A percentile compares a stretch with the other conserved stretches of the same genome.
Conservation (phyloP, 306 rosid genomes). For the Arachis stenosperma region DNA sequence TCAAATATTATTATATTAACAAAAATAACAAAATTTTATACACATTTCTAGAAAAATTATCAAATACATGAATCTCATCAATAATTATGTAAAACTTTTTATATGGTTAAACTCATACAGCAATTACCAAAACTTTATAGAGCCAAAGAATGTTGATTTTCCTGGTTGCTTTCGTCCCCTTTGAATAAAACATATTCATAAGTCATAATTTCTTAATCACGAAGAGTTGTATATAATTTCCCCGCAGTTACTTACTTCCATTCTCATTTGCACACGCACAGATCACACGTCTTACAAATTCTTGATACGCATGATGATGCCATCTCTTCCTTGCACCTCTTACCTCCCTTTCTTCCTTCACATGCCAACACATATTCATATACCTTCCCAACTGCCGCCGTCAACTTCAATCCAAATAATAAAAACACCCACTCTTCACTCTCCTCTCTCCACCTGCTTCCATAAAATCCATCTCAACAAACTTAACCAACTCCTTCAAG, state of each 20-base stretch:
- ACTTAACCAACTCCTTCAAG: background rate
- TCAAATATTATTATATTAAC: no score
- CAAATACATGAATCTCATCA: no score
- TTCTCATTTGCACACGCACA: background rate
- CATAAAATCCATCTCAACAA: constrained; percentile 3
- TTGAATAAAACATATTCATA: background rate
- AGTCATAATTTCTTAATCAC: constrained; percentile 23
- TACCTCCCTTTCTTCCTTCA: constrained; percentile 34
- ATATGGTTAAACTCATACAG: no score
- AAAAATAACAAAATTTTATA: no score
- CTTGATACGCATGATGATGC: constrained; percentile 21
- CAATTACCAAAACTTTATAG: no score
- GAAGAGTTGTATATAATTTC: constrained; percentile 15
- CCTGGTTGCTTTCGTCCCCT: background rate
- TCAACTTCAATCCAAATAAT: no score
- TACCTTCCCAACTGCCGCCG: background rate
- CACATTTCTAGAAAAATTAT: no score
- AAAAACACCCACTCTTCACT: background rate
- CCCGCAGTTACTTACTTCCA: background rate
- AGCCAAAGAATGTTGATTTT: no score
- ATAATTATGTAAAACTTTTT: no score
- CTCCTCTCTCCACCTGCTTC: constrained; percentile 11
- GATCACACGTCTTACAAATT: constrained; percentile 12
- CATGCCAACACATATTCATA: constrained; percentile 12
- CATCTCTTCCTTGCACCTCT: constrained; percentile 46